Base-by-base conservation (phyloP, 208 protist species). In the Trypanosoma caninum region DNA sequence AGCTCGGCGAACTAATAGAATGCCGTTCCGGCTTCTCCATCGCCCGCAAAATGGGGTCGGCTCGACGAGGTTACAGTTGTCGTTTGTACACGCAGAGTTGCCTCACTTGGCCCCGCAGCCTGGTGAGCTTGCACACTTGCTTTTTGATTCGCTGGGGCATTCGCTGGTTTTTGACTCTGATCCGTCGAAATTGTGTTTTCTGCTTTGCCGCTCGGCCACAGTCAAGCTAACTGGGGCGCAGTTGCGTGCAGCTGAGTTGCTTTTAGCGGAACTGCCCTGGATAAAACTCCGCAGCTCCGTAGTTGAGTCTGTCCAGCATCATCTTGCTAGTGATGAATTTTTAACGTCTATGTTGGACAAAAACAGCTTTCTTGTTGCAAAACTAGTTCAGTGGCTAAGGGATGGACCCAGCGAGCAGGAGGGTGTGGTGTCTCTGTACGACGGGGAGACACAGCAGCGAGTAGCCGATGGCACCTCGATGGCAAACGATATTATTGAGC, bases 21-120 rank as follows among this genome's bases (percentile, higher is more conserved):
- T 59, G 2, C 80, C 80, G 3, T 33, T 65, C 14, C 65, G 77
- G 18, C 55, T 87, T 9, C 45, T 82, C 27, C 65, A 83, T 56
- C 80, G 76, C 11, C 63, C 80, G 3, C 65, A 53, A 0, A 73
- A 83, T 41, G 69, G 68, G 8, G 37, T 55, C 0, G 56, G 63
- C 18, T 34, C 63, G 18, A 62, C 38, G 11, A 7, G 55, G 14
- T n/a, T 60, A 27, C 60, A 61, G 5, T 1, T 68, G 5, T 18
- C 40, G 47, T 57, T 59, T 55, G 52, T 38, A 14, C 57, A 66
- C 25, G 14, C 16, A 8, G 45, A 61, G 41, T 60, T 88, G 13
- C 84, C 84, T 10, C 41, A 44, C 2, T 50, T 92, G 41, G 74
- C 66, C 11, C 13, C 82, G 25, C 81, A 87, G 44, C 23, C 56